Conservation (phyloP, 192 early-diverging fungal species). For the Irineochytrium annulatum region DNA sequence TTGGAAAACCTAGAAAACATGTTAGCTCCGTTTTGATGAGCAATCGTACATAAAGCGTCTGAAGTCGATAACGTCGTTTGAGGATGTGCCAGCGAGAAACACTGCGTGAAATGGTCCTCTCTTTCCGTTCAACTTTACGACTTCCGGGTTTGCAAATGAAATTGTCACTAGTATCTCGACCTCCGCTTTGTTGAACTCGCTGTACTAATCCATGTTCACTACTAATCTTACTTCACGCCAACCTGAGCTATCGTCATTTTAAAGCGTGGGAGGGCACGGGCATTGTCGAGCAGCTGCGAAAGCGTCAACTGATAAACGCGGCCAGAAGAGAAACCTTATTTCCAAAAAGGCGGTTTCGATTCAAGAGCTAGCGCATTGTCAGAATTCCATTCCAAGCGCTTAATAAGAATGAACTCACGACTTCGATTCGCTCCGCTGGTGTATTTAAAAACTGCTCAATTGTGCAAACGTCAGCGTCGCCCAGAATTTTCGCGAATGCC, state of each 20-base stretch:
- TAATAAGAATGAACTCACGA: slow-evolving; percentile 14
- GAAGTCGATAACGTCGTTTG: slow-evolving; percentile 28
- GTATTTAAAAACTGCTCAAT: slow-evolving; percentile 34
- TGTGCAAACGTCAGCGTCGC: slow-evolving; percentile 40
- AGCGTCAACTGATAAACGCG: background rate
- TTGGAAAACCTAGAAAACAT: slow-evolving; percentile 18
- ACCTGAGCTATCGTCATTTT: slow-evolving; percentile 29
- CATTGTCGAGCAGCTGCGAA: slow-evolving; percentile 26
- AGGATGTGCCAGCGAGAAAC: slow-evolving; percentile 25
- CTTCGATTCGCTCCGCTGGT: slow-evolving; percentile 49
- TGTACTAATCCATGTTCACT: background rate
- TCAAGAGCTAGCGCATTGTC: slow-evolving; percentile 31
- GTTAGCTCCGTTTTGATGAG: background rate
- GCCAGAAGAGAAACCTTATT: slow-evolving; percentile 39
- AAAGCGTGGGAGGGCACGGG: slow-evolving; percentile 24
- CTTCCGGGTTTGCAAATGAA: slow-evolving; percentile 20
- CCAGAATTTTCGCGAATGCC: slow-evolving; percentile 40
- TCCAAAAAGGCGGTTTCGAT: slow-evolving; percentile 58
- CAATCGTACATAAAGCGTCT: slow-evolving; percentile 27
- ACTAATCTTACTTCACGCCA: slow-evolving; percentile 4
- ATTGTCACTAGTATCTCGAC: slow-evolving; percentile 29
- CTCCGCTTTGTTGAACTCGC: slow-evolving; percentile 13
- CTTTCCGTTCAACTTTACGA: slow-evolving; percentile 23
- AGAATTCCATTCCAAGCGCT: background rate
- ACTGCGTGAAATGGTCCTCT: slow-evolving; percentile 8